A percentile compares a stretch with the other conserved stretches of the same genome.
These are phyloP conservation scores for Metschnikowia baotianmanensis DNA, from an alignment of 805 yeast species.

Conservation along the genomic window DNA sequence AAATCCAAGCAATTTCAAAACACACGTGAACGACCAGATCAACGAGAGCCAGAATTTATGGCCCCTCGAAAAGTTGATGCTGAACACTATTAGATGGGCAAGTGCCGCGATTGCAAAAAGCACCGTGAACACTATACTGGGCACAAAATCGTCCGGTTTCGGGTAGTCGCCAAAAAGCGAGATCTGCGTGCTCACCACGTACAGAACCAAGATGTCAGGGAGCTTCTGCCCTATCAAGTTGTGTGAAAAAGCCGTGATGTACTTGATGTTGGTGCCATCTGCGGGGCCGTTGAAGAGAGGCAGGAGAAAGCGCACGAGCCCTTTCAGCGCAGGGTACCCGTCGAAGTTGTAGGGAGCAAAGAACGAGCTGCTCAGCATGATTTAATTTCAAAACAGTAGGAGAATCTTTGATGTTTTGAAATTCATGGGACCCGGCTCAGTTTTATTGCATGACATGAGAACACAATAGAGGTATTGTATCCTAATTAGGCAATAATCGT, in stretches of 20 bases:
- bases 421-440: neutral
- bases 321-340: constrained; percentile 19
- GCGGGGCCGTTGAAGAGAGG: constrained; percentile 14
- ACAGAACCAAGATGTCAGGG: constrained; percentile 13
- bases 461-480: neutral
- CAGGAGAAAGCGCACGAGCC: constrained; percentile 15
- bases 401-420: neutral
- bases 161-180: constrained; percentile 24
- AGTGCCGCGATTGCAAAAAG: constrained; percentile 17
- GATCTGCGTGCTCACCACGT: constrained; percentile 17
- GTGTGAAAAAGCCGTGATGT: constrained; percentile 8
- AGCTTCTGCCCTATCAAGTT: constrained; percentile 15
- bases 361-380: constrained; percentile 2
- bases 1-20: constrained; percentile 17
- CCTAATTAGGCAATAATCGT: neutral
- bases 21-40: constrained; percentile 18
- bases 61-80: constrained; percentile 20
- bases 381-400: neutral
- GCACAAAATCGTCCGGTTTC: constrained; percentile 16
- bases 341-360: constrained; percentile 18
- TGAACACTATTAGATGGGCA: constrained; percentile 18
- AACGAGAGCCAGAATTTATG: constrained; percentile 23
- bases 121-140: constrained; percentile 18
- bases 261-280: constrained; percentile 18
- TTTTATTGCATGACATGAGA: neutral